These are phyloP conservation scores for Salix purpurea DNA, from an alignment of 345 rosid species.

Conservation along the genomic window DNA sequence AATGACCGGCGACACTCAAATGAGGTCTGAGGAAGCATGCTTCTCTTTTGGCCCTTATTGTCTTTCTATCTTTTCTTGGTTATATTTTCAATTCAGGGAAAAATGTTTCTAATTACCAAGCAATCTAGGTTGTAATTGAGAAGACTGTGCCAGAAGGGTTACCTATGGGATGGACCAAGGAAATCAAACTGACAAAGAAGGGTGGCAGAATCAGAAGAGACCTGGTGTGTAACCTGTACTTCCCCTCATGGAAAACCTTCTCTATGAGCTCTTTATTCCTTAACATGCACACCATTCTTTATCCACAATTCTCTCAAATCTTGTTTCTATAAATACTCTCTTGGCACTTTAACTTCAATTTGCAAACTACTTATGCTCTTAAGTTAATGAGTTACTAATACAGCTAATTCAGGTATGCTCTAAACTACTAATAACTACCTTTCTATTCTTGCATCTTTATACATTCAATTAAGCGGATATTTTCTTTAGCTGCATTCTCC, in stretches of 20 bases:
- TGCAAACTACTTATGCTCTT: not conserved
- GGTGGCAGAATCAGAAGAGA: constrained; percentile 56
- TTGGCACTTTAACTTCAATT: not conserved
- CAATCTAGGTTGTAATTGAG: constrained; percentile 54
- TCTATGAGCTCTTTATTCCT: not conserved
- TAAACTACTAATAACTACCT: not conserved
- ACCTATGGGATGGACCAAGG: constrained; percentile 87
- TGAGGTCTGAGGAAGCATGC: constrained; percentile 27
- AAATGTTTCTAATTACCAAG: constrained; percentile 26
- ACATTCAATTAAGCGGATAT: not conserved
- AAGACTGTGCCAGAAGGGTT: constrained; percentile 65
- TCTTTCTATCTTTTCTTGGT: not conserved
- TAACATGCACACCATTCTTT: not conserved
- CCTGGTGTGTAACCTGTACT: constrained; percentile 45
- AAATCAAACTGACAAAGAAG: constrained; percentile 53
- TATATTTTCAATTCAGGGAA: constrained; percentile 12
- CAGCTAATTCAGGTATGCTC: not conserved
- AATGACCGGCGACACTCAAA: constrained; percentile 7
- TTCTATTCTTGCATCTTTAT: not conserved
- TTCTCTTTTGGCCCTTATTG: constrained; percentile 1
- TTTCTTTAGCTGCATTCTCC: constrained; percentile 1
- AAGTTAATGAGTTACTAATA: constrained; percentile 1
- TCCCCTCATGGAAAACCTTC: constrained; percentile 7
- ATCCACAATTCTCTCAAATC: not conserved
- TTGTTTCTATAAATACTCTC: not conserved